Conservation (phyloP, 805 yeast genomes). For the Lachancea meyersii region DNA sequence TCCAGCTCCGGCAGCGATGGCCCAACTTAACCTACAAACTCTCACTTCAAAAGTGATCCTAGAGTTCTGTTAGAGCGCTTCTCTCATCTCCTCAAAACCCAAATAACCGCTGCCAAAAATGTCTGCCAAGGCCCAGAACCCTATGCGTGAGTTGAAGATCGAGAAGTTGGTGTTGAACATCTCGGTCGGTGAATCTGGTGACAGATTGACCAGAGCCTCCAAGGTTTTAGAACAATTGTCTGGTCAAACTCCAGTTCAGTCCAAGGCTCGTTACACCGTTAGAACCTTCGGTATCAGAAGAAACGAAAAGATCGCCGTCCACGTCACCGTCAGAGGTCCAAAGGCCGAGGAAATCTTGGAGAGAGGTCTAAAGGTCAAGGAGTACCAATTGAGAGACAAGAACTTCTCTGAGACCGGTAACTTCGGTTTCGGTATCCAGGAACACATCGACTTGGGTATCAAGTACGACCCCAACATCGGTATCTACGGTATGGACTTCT, state of each 20-base stretch:
- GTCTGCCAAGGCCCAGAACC: conserved; percentile 70
- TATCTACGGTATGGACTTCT: conserved; percentile 99
- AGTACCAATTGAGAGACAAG: conserved; percentile 88
- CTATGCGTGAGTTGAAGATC: conserved; percentile 98
- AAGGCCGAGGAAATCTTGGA: conserved; percentile 99
- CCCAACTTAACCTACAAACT: background rate
- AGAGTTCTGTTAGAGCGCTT: too few species aligned
- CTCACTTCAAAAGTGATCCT: background rate
- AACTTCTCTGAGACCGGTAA: conserved; percentile 99
- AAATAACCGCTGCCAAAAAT: conserved; percentile 23
- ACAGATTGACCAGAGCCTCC: conserved; percentile 99
- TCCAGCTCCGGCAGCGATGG: background rate
- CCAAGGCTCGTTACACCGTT: conserved; percentile 99
- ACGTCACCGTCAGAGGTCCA: conserved; percentile 99
- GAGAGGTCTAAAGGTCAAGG: conserved; percentile 99
- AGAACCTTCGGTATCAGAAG: conserved; percentile 99
- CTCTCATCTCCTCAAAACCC: background rate
- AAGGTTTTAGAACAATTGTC: conserved; percentile 99
- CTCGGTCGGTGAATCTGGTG: conserved; percentile 99
- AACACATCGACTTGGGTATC: conserved; percentile 99
- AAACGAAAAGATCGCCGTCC: conserved; percentile 99
- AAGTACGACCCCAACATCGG: conserved; percentile 99
- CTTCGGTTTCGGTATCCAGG: conserved; percentile 99
- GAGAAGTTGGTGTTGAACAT: conserved; percentile 99
- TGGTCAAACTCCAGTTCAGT: conserved; percentile 99